These are phyloP conservation scores for Saccharomycopsis hybrid DNA, from an alignment of 1,139 yeast species.

Conservation along the genomic window DNA sequence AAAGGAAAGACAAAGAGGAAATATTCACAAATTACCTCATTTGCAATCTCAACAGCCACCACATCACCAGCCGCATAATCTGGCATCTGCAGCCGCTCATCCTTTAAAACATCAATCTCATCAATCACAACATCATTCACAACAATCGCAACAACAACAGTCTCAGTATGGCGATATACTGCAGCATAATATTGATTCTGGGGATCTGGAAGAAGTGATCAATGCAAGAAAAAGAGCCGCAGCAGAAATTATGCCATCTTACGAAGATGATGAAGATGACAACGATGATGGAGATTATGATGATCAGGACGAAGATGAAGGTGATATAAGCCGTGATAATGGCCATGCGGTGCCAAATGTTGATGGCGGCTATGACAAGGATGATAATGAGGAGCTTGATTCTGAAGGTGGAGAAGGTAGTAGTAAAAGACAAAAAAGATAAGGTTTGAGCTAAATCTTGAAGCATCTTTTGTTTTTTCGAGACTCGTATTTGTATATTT, in stretches of 20 bases:
- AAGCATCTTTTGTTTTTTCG: background rate
- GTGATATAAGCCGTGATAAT: constrained; percentile 11
- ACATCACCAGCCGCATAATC: constrained; percentile 8
- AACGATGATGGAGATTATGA: constrained; percentile 21
- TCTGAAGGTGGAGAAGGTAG: background rate
- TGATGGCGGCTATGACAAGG: background rate
- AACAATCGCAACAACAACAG: background rate
- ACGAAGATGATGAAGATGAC: constrained; percentile 25
- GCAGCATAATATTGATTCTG: too few relatives aligned
- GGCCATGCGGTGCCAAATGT: background rate
- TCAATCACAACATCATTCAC: background rate
- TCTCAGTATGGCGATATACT: background rate
- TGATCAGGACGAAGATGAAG: constrained; percentile 16
- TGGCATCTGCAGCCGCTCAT: too few relatives aligned
- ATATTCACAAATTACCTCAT: constrained; percentile 6
- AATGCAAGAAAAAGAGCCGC: constrained; percentile 3
- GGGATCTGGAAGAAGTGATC: background rate
- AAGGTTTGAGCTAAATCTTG: background rate
- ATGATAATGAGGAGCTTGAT: background rate
- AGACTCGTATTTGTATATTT: background rate
- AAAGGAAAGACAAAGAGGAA: constrained; percentile 11
- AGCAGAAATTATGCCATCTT: constrained; percentile 24
- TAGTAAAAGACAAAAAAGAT: constrained; percentile 1
- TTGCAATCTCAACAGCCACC: constrained; percentile 10
- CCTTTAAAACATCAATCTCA: background rate